Percentiles rank a stretch among this genome's conserved stretches.
Conservation (phyloP, 192 early-diverging fungal species). For the Coemansia sp. region DNA sequence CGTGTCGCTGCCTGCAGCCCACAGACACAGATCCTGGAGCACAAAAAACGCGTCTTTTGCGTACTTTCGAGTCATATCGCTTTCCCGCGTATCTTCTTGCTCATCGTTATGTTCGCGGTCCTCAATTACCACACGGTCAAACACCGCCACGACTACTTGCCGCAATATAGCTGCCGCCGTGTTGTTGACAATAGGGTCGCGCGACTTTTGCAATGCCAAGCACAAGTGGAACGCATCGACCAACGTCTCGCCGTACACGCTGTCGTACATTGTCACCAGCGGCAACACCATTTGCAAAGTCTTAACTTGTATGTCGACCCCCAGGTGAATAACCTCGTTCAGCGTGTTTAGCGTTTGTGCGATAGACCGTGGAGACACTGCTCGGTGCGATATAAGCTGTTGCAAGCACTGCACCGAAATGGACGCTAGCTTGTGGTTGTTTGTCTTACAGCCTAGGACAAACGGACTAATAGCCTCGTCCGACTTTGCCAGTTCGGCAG, state of each 20-base stretch:
- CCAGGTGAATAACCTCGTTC: constrained; percentile 64
- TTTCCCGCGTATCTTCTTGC: constrained; percentile 15
- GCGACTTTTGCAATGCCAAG: constrained; percentile 80
- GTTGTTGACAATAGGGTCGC: constrained; percentile 55
- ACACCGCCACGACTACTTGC: constrained; percentile 51
- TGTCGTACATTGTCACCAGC: constrained; percentile 76
- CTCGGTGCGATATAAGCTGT: constrained; percentile 37
- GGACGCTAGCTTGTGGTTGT: constrained; percentile 74
- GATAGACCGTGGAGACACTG: constrained; percentile 54
- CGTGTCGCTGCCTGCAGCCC: constrained; percentile 68
- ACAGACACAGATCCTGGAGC: constrained; percentile 84
- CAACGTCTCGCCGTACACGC: constrained; percentile 77
- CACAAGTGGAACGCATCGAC: constrained; percentile 84
- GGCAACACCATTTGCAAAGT: constrained; percentile 90
- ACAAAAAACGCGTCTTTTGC: constrained; percentile 84
- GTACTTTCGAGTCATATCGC: constrained; percentile 55
- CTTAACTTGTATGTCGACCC: constrained; percentile 88
- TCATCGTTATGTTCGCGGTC: constrained; percentile 12
- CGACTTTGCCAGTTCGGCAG: constrained; percentile 65
- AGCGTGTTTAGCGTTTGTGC: constrained; percentile 66
- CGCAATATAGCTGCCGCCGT: constrained; percentile 50
- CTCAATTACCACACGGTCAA: constrained; percentile 47
- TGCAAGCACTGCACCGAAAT: constrained; percentile 85
- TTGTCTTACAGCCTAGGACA: constrained; percentile 80
- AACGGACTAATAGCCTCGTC: constrained; percentile 84